Percentiles rank a stretch among this genome's conserved stretches.
Evolutionary conservation across 2,329 filamentous ascomycete species (phyloP).

Genomic region (Pestalotiopsis sp.): DNA sequence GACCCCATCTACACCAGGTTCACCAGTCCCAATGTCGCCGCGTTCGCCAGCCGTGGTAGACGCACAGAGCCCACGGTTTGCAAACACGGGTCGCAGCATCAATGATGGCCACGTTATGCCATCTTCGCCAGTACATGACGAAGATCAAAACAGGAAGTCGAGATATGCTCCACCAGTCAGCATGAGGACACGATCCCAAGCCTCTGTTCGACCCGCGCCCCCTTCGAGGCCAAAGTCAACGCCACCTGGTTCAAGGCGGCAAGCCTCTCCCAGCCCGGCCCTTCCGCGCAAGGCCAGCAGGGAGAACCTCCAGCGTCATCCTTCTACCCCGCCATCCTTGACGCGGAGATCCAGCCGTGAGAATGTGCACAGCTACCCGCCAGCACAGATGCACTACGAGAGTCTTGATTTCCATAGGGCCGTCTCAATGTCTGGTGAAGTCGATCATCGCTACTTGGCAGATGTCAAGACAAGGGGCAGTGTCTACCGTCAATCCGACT

Average conservation of each 20-base stretch:
- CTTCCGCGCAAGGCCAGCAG: slow-evolving; percentile 33
- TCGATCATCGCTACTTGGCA: slow-evolving; percentile 28
- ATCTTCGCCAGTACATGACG: background rate
- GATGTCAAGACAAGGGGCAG: slow-evolving; percentile 18
- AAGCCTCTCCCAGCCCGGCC: slow-evolving; percentile 16
- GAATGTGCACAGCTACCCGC: slow-evolving; percentile 23
- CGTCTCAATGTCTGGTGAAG: slow-evolving; percentile 22
- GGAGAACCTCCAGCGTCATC: slow-evolving; percentile 29
- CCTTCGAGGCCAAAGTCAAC: slow-evolving; percentile 40
- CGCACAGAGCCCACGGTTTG: background rate
- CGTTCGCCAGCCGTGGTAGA: background rate
- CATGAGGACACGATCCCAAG: slow-evolving; percentile 43
- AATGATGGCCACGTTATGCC: background rate
- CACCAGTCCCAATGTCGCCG: background rate
- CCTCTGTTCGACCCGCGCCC: slow-evolving; percentile 35
- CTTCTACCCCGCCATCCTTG: slow-evolving; percentile 13
- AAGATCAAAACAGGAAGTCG: slow-evolving; percentile 26
- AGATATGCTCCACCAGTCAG: slow-evolving; percentile 45
- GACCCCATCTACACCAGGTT: background rate
- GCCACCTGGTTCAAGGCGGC: slow-evolving; percentile 26
- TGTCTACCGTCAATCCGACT: slow-evolving; percentile 26
- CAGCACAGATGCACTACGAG: slow-evolving; percentile 19
- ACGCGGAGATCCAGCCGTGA: slow-evolving; percentile 22
- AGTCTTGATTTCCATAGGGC: slow-evolving; percentile 20
- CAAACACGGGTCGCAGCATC: background rate